Evolutionary conservation across 2,329 filamentous ascomycete genomes (phyloP).

Genomic region (Exophiala aquamarina): DNA sequence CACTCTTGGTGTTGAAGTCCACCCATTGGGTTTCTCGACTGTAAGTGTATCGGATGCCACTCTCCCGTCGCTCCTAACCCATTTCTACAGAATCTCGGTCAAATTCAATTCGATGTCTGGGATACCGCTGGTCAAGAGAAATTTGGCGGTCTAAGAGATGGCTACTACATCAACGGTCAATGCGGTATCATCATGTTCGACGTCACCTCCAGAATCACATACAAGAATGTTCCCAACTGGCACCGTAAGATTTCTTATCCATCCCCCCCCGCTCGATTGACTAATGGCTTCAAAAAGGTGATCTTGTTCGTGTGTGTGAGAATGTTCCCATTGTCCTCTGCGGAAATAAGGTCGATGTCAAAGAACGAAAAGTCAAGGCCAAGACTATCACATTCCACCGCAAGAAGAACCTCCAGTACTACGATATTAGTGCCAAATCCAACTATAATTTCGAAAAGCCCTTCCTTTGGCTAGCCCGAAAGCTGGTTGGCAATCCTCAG

Average conservation of each 20-base stretch:
- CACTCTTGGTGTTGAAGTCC: constrained; percentile 98
- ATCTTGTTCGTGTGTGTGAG: constrained; percentile 98
- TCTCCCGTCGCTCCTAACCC: constrained; percentile 13
- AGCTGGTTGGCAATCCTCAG: constrained; percentile 90
- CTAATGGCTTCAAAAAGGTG: constrained; percentile 58
- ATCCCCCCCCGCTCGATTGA: background rate
- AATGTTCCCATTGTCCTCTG: constrained; percentile 97
- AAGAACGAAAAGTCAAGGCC: constrained; percentile 99
- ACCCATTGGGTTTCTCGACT: constrained; percentile 96
- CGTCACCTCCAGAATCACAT: constrained; percentile 98
- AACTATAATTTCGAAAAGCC: constrained; percentile 99
- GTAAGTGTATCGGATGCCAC: constrained; percentile 61
- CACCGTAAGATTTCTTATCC: constrained; percentile 71
- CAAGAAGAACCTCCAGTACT: constrained; percentile 99
- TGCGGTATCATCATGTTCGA: constrained; percentile 99
- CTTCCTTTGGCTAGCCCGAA: constrained; percentile 98
- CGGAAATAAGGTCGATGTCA: constrained; percentile 99
- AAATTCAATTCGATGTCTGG: constrained; percentile 99
- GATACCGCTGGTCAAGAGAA: constrained; percentile 99
- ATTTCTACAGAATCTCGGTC: constrained; percentile 72
- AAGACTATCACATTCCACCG: constrained; percentile 99
- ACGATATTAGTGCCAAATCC: constrained; percentile 99
- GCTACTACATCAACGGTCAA: constrained; percentile 99
- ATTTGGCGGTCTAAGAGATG: constrained; percentile 98
- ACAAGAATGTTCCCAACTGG: constrained; percentile 99